A percentile compares a stretch with the other conserved stretches of the same genome.
These are phyloP conservation scores for Solanum corneliomulleri DNA, from an alignment of 257 asterid genomes.

Conservation along the genomic window DNA sequence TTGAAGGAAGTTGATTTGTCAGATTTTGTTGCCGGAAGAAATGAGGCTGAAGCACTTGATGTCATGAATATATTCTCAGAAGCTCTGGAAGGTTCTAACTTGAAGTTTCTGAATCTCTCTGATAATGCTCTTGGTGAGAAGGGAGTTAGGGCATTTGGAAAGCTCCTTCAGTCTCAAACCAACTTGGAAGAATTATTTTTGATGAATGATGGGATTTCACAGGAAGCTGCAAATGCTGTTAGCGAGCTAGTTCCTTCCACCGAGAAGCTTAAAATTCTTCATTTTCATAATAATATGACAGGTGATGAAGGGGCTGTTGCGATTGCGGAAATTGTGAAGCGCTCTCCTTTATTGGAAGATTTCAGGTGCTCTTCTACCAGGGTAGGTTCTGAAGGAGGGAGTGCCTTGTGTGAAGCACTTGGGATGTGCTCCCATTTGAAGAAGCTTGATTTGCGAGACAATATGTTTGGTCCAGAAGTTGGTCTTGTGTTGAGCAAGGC, in stretches of 20 bases:
- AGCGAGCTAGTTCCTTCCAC: slow-evolving; percentile 77
- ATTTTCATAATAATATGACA: slow-evolving; percentile 92
- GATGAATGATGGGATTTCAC: slow-evolving; percentile 87
- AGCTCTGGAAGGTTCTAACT: slow-evolving; percentile 74
- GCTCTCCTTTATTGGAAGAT: slow-evolving; percentile 68
- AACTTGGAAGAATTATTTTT: slow-evolving; percentile 72
- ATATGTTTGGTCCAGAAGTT: slow-evolving; percentile 79
- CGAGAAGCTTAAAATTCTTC: slow-evolving; percentile 58
- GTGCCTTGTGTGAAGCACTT: slow-evolving; percentile 76
- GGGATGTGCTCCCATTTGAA: slow-evolving; percentile 44
- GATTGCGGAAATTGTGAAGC: slow-evolving; percentile 57
- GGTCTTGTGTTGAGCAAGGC: slow-evolving; percentile 72
- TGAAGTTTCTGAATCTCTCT: slow-evolving; percentile 73
- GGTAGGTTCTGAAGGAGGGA: slow-evolving; percentile 78
- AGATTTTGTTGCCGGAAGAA: slow-evolving; percentile 95
- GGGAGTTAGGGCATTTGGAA: slow-evolving; percentile 82
- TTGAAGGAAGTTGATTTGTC: slow-evolving; percentile 85
- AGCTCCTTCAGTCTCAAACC: slow-evolving; percentile 66
- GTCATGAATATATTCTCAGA: slow-evolving; percentile 86
- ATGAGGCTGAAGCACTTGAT: slow-evolving; percentile 89
- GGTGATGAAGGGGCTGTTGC: slow-evolving; percentile 93
- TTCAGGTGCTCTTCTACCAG: slow-evolving; percentile 94
- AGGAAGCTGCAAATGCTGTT: slow-evolving; percentile 92
- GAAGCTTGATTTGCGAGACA: slow-evolving; percentile 92
- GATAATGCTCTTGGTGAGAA: slow-evolving; percentile 94